Conservation (phyloP, 1,284 basidiomycete genomes). For the Puccinia polysora region DNA sequence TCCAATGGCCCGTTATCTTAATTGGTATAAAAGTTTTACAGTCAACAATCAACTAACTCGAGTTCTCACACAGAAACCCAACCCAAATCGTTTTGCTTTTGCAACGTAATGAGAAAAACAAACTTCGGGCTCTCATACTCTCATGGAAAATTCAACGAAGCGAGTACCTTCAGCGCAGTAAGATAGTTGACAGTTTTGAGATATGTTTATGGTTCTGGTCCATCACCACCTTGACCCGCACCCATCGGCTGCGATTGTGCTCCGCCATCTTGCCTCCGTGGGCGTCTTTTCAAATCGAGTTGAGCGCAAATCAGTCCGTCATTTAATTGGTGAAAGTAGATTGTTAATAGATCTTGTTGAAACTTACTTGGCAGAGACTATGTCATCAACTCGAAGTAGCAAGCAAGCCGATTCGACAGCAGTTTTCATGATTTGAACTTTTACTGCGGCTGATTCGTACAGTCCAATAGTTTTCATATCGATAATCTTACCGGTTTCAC, state of each 20-base stretch:
- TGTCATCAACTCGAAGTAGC: slow-evolving; percentile 88
- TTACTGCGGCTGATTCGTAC: slow-evolving; percentile 92
- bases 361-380: slow-evolving; percentile 69
- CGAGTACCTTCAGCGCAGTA: too few relatives aligned
- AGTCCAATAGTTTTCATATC: slow-evolving; percentile 93
- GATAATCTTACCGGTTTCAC: slow-evolving; percentile 87
- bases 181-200: too few relatives aligned
- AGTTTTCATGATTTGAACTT: slow-evolving; percentile 96
- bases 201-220: slow-evolving; percentile 45
- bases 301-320: neutral
- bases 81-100: too few relatives aligned
- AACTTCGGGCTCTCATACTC: too few relatives aligned
- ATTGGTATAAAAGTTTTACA: too few relatives aligned
- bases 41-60: too few relatives aligned
- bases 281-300: slow-evolving; percentile 42
- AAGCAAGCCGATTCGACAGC: slow-evolving; percentile 92
- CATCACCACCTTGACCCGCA: slow-evolving; percentile 41
- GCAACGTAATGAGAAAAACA: too few relatives aligned
- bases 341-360: neutral
- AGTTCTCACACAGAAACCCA: too few relatives aligned
- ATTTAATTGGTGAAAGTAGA: neutral
- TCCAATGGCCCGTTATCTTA: too few relatives aligned
- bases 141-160: too few relatives aligned
- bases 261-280: slow-evolving; percentile 44
- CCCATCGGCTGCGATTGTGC: slow-evolving; percentile 45